Conservation (phyloP, 192 early-diverging fungal species). For the Coemansia aciculifera region DNA sequence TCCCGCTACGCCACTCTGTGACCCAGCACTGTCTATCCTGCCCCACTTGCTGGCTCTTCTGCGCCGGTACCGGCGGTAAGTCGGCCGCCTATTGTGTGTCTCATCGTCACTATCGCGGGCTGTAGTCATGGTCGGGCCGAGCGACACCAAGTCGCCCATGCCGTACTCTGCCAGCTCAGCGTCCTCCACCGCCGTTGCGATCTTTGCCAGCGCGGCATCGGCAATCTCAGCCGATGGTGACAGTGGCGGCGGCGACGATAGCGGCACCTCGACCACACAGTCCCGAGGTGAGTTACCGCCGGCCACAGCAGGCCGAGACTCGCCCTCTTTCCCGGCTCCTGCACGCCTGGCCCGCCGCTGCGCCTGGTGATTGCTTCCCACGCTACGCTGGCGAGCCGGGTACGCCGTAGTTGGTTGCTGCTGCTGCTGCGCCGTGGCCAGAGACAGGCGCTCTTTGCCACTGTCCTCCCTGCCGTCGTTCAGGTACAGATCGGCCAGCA, state of each 20-base stretch:
- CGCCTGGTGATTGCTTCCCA: constrained; percentile 1
- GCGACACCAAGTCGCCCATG: constrained; percentile 47
- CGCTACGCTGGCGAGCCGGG: constrained; percentile 17
- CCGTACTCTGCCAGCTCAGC: constrained; percentile 27
- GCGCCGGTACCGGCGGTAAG: constrained; percentile 18
- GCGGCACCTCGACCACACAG: background rate
- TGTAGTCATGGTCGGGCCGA: background rate
- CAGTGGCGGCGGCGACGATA: constrained; percentile 15
- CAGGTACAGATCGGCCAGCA: constrained; percentile 30
- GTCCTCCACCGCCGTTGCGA: background rate
- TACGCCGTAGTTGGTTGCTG: background rate
- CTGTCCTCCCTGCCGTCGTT: constrained; percentile 1
- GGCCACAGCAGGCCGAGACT: background rate
- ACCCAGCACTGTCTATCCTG: background rate
- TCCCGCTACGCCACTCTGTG: background rate
- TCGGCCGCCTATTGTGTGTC: background rate
- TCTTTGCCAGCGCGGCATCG: constrained; percentile 13
- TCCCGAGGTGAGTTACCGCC: background rate
- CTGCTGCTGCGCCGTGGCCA: background rate
- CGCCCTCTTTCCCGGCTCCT: background rate
- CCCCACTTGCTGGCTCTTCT: constrained; percentile 11
- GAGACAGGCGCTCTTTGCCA: background rate
- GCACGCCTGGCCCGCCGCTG: background rate
- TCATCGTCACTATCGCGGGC: background rate
- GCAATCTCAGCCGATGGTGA: constrained; percentile 21